These are phyloP conservation scores for Lindgomyces ingoldianus DNA, from an alignment of 495 filamentous ascomycete species.

Conservation along the genomic window DNA sequence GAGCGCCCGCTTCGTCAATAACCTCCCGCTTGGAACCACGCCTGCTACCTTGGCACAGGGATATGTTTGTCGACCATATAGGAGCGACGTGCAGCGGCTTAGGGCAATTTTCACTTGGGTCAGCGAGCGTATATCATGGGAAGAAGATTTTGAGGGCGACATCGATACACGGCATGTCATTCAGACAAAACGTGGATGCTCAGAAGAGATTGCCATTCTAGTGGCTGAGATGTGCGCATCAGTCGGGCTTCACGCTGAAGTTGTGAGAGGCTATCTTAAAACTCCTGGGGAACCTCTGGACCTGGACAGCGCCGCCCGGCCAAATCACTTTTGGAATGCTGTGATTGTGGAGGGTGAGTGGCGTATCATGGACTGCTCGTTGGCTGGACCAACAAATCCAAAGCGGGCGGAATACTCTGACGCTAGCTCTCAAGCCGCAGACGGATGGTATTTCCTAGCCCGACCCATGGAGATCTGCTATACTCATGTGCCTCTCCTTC, in stretches of 20 bases:
- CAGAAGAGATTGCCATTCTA: slow-evolving; percentile 87
- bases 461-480: slow-evolving; percentile 87
- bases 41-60: slow-evolving; percentile 82
- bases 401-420: slow-evolving; percentile 73
- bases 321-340: slow-evolving; percentile 99
- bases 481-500: slow-evolving; percentile 85
- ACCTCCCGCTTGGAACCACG: slow-evolving; percentile 85
- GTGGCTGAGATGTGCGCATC: slow-evolving; percentile 93
- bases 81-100: slow-evolving; percentile 89
- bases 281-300: slow-evolving; percentile 82
- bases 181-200: slow-evolving; percentile 77
- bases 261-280: slow-evolving; percentile 87
- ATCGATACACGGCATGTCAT: slow-evolving; percentile 82
- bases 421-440: slow-evolving; percentile 65
- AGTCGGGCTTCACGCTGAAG: slow-evolving; percentile 81
- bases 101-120: slow-evolving; percentile 97
- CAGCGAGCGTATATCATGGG: slow-evolving; percentile 93
- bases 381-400: slow-evolving; percentile 89
- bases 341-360: slow-evolving; percentile 92
- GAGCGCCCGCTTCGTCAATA: slow-evolving; percentile 86
- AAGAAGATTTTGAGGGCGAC: slow-evolving; percentile 82
- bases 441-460: slow-evolving; percentile 88
- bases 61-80: slow-evolving; percentile 91
- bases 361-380: slow-evolving; percentile 93
- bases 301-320: slow-evolving; percentile 67